Evolutionary conservation across 108 stramenopile species (phyloP).

Genomic region (Fragilariopsis cylindrus): DNA sequence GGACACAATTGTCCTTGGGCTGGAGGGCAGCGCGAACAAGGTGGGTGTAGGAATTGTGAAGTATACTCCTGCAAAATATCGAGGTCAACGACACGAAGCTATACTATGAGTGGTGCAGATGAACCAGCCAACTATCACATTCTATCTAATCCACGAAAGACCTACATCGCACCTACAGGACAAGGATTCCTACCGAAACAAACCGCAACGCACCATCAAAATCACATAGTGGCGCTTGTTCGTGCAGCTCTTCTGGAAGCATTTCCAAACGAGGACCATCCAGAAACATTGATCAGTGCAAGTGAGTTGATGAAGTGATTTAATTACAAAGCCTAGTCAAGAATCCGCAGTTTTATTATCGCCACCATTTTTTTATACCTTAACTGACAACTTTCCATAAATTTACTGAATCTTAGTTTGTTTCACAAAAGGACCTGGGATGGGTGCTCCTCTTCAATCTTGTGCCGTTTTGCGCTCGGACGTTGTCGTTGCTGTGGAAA

Average conservation of each 20-base stretch:
- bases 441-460: conserved; percentile 96
- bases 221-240: conserved; percentile 91
- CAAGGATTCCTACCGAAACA: conserved; percentile 97
- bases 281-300: conserved; percentile 27
- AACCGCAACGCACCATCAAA: conserved; percentile 97
- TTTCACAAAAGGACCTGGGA: conserved; percentile 97
- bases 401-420: not conserved
- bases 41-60: conserved; percentile 93
- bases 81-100: not conserved
- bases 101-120: not conserved
- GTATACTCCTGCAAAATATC: conserved; percentile 54
- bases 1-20: conserved; percentile 84
- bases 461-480: conserved; percentile 94
- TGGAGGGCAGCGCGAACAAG: conserved; percentile 99
- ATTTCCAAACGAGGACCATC: conserved; percentile 49
- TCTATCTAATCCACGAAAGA: conserved; percentile 89
- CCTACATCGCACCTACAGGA: conserved; percentile 94
- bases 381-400: not conserved
- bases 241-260: conserved; percentile 89
- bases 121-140: conserved; percentile 73
- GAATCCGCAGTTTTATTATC: not conserved
- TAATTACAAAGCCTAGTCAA: not conserved
- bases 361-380: not conserved
- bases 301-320: not conserved
- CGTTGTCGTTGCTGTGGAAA: conserved; percentile 85